Evolutionary conservation across 495 filamentous ascomycete genomes (phyloP), one percentile per base, ranked within the genome.

Genomic region (Aspergillus kassunensis): DNA sequence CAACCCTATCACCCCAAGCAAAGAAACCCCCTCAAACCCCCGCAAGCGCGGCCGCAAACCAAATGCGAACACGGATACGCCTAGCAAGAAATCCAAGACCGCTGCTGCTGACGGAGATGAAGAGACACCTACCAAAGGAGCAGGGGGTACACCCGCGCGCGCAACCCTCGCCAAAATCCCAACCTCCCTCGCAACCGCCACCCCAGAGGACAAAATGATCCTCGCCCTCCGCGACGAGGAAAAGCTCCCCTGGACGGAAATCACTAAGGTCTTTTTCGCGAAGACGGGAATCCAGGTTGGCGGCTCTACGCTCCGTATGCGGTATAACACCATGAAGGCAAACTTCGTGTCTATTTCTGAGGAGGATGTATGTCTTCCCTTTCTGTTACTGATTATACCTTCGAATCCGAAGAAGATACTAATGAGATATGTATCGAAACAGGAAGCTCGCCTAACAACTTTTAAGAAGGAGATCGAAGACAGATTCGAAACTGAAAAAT

Each of bases 401-500:
- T n/a, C n/a, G 34, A 11, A 34, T 21, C 44, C 34, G 25, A 25
- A 13, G 25, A 50, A 13, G 23, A 33, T 35, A 12, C 10, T 35
- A 35, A 35, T 3, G 4, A 6, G 10, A 33, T 33, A 33, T 33
- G 30, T 33, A 33, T 33, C n/a, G 19, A 6, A 13, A 49, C 21
- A 60, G 62, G 57, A 53, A 37, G 27, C 16, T 3, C 49, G 43
- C 12, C 54, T 66, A 9, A 30, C 59, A 0, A 23, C 40, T n/a
- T 16, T 50, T 4, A 66, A 66, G 24, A 57, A 54, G 16, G 48
- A 61, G 16, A 36, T 66, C 44, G 63, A 66, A 20, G 60, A 61
- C 6, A 57, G 44, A 19, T 61, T 63, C 27, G 60, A 61, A 36
- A 13, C 16, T 27, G 60, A 62, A 12, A 63, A 63, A 25, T 66